These are phyloP conservation scores for Eutrema japonicum DNA, from an alignment of 345 rosid genomes.

Conservation along the genomic window DNA sequence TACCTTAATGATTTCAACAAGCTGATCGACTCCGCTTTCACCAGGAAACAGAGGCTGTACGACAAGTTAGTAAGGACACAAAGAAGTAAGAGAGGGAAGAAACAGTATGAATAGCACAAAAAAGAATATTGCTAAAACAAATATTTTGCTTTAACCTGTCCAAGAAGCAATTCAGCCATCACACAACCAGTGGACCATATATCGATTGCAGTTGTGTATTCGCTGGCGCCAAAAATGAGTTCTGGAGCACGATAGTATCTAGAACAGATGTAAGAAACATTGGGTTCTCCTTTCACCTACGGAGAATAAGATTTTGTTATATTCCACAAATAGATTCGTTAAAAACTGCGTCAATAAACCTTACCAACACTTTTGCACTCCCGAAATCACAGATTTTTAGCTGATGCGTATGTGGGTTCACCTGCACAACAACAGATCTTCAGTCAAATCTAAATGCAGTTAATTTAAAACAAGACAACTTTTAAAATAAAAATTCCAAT, in stretches of 20 bases:
- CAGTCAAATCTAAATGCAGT: constrained; percentile 27
- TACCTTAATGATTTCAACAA: constrained; percentile 96
- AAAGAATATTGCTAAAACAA: constrained; percentile 14
- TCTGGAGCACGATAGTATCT: constrained; percentile 96
- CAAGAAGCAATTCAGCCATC: constrained; percentile 93
- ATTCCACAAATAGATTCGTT: constrained; percentile 27
- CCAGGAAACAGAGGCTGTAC: constrained; percentile 92
- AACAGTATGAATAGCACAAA: background rate
- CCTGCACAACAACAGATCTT: constrained; percentile 50
- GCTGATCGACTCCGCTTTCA: constrained; percentile 95
- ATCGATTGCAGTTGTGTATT: constrained; percentile 91
- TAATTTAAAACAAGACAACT: background rate
- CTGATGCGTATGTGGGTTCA: constrained; percentile 89
- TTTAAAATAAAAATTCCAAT: background rate
- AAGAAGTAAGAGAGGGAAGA: constrained; percentile 24
- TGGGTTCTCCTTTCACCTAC: constrained; percentile 92
- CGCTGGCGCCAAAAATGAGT: constrained; percentile 91
- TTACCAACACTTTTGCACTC: constrained; percentile 92
- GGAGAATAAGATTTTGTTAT: constrained; percentile 28
- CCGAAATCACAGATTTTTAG: constrained; percentile 91
- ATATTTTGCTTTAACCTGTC: constrained; percentile 56
- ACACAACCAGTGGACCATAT: constrained; percentile 96
- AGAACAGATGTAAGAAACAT: constrained; percentile 89
- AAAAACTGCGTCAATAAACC: constrained; percentile 24
- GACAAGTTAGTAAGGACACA: constrained; percentile 22